Evolutionary conservation across 2,329 filamentous ascomycete species (phyloP), one percentile per base, ranked within the genome.

Genomic region (Leptographium radiaticola): DNA sequence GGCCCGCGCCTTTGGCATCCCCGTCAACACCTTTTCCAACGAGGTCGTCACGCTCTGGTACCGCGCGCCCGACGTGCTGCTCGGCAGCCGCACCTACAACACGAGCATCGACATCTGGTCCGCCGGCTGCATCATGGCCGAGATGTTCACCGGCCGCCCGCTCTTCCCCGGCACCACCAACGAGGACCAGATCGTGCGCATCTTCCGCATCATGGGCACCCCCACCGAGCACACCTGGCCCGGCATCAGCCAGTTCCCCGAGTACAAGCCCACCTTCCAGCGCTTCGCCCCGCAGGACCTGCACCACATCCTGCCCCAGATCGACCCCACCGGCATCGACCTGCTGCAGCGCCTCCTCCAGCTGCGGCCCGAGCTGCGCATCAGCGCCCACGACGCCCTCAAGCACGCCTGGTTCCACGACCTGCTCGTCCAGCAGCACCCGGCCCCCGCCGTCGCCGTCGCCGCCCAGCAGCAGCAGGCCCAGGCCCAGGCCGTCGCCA

Each of bases 51-150:
- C 93, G 0, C 76, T 97, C 18, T 97, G 91, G 91, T 98, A 98
- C 68, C 87, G 93, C 45, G 93, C 93, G 1, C 93, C 93, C 0
- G 93, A 98, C 63, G 93, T 98, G 48, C 79, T 98, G 51, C 79
- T 98, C 47, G 93, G 93, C 52, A 93, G 87, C 63, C 77, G 93
- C 60, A 97, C 93, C 25, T 98, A 98, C 74, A 98, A 95, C 71
- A 98, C 93, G n/a, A 95, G 89, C 71, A 97, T 98, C 68, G 93
- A 98, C 65, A 97, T 98, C 66, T 98, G 93, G 93, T 95, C 89
- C 8, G 93, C 93, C 8, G 93, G 93, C 54, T 98, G 93, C 69
- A 98, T 98, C 75, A 97, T 98, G 93, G 93, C 93, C 11, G 93
- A 98, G 71, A 96, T 98, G 89, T 97, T 94, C 69, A 96, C 91